Conservation (phyloP, 139 green algal genomes). For the Chlorokybus atmophyticus region DNA sequence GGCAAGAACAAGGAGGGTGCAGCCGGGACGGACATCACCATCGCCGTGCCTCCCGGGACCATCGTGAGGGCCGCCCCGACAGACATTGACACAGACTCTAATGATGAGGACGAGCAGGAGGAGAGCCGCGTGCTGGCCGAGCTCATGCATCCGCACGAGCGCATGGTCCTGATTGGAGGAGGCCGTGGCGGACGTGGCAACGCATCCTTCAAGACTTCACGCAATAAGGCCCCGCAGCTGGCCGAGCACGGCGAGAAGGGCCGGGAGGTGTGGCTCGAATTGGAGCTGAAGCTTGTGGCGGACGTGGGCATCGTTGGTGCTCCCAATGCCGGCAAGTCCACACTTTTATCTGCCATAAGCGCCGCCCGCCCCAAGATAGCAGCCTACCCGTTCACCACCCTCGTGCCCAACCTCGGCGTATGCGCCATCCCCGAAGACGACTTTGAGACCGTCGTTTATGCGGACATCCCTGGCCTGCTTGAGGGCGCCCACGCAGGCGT, state of each 20-base stretch:
- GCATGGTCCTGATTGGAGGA: conserved; percentile 61
- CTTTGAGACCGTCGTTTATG: conserved; percentile 30
- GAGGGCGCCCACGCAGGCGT: conserved; percentile 40
- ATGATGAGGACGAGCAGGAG: conserved; percentile 2
- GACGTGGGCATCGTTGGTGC: conserved; percentile 91
- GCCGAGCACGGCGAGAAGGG: conserved; percentile 57
- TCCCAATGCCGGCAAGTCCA: conserved; percentile 87
- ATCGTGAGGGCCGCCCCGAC: conserved; percentile 47
- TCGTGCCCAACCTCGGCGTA: conserved; percentile 92
- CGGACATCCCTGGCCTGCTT: conserved; percentile 84
- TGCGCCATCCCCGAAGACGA: not conserved
- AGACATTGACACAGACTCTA: conserved; percentile 21
- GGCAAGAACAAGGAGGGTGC: conserved; percentile 60
- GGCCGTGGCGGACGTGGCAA: conserved; percentile 86
- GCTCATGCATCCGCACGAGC: conserved; percentile 38
- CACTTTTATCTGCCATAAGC: conserved; percentile 68
- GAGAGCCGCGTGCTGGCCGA: conserved; percentile 48
- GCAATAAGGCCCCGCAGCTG: conserved; percentile 67
- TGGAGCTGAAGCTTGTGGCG: conserved; percentile 85
- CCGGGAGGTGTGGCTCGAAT: conserved; percentile 40
- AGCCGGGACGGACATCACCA: conserved; percentile 53
- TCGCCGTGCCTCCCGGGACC: conserved; percentile 74
- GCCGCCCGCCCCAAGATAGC: conserved; percentile 51
- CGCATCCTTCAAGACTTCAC: conserved; percentile 71
- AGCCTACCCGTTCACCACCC: conserved; percentile 96